These are phyloP conservation scores for Pichia norvegensis DNA, from an alignment of 1,139 yeast genomes.

Conservation along the genomic window DNA sequence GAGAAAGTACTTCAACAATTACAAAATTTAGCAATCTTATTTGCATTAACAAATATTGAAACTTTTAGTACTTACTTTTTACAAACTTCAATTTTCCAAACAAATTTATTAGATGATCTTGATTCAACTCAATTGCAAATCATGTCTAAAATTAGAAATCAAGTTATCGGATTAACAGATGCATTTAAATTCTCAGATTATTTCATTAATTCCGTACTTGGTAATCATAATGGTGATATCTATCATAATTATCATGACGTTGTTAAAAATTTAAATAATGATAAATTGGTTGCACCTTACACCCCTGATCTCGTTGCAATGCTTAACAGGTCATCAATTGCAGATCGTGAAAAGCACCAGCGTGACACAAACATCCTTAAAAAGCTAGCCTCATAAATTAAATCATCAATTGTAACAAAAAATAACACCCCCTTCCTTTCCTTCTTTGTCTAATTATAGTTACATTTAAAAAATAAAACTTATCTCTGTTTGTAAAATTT, in stretches of 20 bases:
- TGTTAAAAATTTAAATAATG: constrained; percentile 46
- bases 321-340: constrained; percentile 45
- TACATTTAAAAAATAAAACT: too few species aligned
- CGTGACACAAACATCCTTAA: constrained; percentile 36
- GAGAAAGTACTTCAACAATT: constrained; percentile 32
- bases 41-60: constrained; percentile 67
- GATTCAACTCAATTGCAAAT: constrained; percentile 34
- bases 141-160: constrained; percentile 50
- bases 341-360: constrained; percentile 44
- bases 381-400: constrained; percentile 15
- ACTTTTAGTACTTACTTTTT: constrained; percentile 70
- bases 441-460: neutral
- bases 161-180: constrained; percentile 80
- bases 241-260: constrained; percentile 65
- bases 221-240: constrained; percentile 77
- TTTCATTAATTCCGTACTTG: constrained; percentile 79
- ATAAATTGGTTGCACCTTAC: constrained; percentile 55
- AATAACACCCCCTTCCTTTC: too few species aligned
- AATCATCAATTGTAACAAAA: too few species aligned
- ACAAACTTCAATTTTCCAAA: constrained; percentile 50
- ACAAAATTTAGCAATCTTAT: constrained; percentile 46
- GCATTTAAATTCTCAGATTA: constrained; percentile 81
- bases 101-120: constrained; percentile 35
- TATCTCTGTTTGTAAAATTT: too few species aligned
- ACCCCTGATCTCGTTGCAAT: constrained; percentile 41